A percentile compares a stretch with the other conserved stretches of the same genome.
These are phyloP conservation scores for Camellia japonica DNA, from an alignment of 148 eudicot genomes.

Conservation along the genomic window DNA sequence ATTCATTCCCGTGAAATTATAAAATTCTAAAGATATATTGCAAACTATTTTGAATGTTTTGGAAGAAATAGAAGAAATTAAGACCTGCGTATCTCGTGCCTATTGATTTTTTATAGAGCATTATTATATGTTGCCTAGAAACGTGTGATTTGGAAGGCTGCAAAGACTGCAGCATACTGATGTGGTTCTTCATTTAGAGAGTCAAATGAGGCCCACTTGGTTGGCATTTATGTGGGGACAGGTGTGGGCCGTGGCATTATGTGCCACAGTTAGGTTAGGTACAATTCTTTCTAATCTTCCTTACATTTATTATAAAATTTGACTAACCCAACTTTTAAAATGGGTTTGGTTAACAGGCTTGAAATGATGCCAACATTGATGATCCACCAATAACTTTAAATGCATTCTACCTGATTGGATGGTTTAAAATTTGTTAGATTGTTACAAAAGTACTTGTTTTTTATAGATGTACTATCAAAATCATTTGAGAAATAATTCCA, in stretches of 20 bases:
- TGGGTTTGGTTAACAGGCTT: not conserved
- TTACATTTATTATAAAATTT: not conserved
- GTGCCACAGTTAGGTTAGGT: not conserved
- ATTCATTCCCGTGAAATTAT: too few relatives aligned
- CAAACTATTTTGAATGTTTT: too few relatives aligned
- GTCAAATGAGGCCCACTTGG: not conserved
- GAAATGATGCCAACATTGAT: not conserved
- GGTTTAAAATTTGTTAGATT: not conserved
- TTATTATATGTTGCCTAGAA: not conserved
- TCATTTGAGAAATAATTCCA: too few relatives aligned
- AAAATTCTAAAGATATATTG: too few relatives aligned
- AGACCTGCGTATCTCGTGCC: not conserved
- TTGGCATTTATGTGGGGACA: not conserved
- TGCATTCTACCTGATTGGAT: not conserved
- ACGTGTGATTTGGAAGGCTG: constrained; percentile 12
- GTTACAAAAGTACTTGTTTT: not conserved
- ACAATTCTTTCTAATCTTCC: not conserved
- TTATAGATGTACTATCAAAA: too few relatives aligned
- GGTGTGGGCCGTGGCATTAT: not conserved
- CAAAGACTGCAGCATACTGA: not conserved
- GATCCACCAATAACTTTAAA: not conserved
- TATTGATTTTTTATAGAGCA: not conserved
- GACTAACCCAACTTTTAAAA: not conserved
- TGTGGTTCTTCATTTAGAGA: not conserved
- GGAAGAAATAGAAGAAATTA: too few relatives aligned